Percentiles rank a stretch among this genome's conserved stretches.
These are phyloP conservation scores for Aphanomyces euteiches DNA, from an alignment of 352 stramenopile genomes.

Conservation along the genomic window DNA sequence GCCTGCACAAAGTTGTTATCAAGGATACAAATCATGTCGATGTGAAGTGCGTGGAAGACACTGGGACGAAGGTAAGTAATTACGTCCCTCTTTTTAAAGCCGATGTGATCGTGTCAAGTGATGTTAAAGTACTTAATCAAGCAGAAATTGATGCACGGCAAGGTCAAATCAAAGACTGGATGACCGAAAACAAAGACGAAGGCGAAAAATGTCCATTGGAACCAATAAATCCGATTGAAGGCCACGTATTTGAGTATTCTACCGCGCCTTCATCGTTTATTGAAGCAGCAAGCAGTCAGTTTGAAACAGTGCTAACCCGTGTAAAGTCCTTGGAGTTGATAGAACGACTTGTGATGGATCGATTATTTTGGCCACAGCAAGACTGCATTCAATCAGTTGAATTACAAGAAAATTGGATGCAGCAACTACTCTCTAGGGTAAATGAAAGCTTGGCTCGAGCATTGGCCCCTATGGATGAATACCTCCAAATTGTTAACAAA, in stretches of 20 bases:
- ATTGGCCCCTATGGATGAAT: slow-evolving; percentile 59
- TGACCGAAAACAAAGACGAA: slow-evolving; percentile 48
- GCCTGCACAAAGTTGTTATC: slow-evolving; percentile 17
- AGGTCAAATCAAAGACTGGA: slow-evolving; percentile 62
- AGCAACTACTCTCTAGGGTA: slow-evolving; percentile 51
- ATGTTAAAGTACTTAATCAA: slow-evolving; percentile 57
- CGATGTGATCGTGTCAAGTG: slow-evolving; percentile 60
- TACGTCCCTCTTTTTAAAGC: slow-evolving; percentile 47
- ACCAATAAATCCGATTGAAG: slow-evolving; percentile 41
- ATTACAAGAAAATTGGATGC: slow-evolving; percentile 57
- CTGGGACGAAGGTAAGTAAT: not conserved
- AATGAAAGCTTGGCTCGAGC: slow-evolving; percentile 42
- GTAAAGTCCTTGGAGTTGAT: slow-evolving; percentile 86
- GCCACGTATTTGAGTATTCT: slow-evolving; percentile 76
- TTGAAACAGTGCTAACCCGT: slow-evolving; percentile 75
- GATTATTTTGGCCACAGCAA: slow-evolving; percentile 93
- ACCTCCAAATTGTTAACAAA: slow-evolving; percentile 73
- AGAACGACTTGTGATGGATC: slow-evolving; percentile 92
- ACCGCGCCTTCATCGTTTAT: slow-evolving; percentile 65
- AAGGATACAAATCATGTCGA: slow-evolving; percentile 21
- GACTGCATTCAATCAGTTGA: slow-evolving; percentile 86
- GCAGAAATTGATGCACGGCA: slow-evolving; percentile 47
- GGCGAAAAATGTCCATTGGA: slow-evolving; percentile 55
- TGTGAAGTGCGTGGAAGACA: not conserved
- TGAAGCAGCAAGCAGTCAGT: slow-evolving; percentile 58